These are phyloP conservation scores for Malassezia nana DNA, from an alignment of 1,284 basidiomycete genomes.

Conservation along the genomic window DNA sequence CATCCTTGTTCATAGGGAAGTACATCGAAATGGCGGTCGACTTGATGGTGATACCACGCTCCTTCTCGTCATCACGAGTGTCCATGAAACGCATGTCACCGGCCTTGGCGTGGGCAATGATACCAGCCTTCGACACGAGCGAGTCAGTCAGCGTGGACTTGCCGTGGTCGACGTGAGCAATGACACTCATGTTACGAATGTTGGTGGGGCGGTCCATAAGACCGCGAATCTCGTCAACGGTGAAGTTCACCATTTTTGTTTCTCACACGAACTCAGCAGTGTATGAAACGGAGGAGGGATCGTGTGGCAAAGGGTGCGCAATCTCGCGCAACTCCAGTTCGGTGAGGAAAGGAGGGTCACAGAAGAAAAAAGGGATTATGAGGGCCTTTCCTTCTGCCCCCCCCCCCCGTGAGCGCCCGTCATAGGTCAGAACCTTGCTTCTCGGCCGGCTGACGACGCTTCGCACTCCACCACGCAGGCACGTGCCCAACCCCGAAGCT, in stretches of 20 bases:
- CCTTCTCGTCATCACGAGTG: slow-evolving; percentile 95
- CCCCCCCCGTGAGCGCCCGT: background rate
- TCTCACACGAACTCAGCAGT: slow-evolving; percentile 11
- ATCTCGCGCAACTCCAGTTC: slow-evolving; percentile 12
- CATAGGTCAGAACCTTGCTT: background rate
- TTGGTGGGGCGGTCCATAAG: slow-evolving; percentile 83
- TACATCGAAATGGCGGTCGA: slow-evolving; percentile 99
- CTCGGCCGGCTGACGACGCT: slow-evolving; percentile 5
- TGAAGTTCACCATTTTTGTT: slow-evolving; percentile 47
- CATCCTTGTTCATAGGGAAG: slow-evolving; percentile 85
- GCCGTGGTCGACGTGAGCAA: slow-evolving; percentile 78
- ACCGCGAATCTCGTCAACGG: slow-evolving; percentile 63
- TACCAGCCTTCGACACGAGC: slow-evolving; percentile 98
- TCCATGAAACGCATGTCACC: slow-evolving; percentile 95
- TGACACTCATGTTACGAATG: slow-evolving; percentile 79
- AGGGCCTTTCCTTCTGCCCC: background rate
- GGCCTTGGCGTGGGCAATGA: slow-evolving; percentile 88
- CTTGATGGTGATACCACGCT: slow-evolving; percentile 99
- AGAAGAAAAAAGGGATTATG: slow-evolving; percentile 12
- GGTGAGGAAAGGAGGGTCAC: background rate
- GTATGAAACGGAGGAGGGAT: background rate
- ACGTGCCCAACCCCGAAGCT: background rate
- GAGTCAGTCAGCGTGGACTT: slow-evolving; percentile 99
- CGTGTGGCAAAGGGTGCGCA: slow-evolving; percentile 16
- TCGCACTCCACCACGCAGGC: background rate